phyloP scores from a whole-genome alignment of 306 rosid genomes.

The Canavalia ensiformis region DNA sequence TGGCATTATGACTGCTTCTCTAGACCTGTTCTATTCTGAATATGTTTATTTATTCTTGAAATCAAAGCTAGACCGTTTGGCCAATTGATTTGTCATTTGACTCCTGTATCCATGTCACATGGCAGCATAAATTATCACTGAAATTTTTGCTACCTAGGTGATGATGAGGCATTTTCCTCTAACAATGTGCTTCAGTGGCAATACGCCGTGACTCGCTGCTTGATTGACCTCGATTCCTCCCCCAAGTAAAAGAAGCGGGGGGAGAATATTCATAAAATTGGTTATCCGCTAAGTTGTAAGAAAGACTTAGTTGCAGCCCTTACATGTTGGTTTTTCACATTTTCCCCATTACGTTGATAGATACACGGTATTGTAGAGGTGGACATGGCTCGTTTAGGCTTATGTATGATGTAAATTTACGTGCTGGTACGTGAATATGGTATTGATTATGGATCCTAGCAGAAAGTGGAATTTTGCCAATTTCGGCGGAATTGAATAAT shows the following conservation, averaged over 20 bases:
- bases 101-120: background rate
- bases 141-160: slow-evolving; percentile 1
- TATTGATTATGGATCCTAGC: background rate
- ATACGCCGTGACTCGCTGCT: slow-evolving; percentile 20
- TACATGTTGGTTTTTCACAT: slow-evolving; percentile 3
- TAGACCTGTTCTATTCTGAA: background rate
- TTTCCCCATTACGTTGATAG: background rate
- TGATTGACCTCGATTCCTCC: slow-evolving; percentile 34
- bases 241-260: slow-evolving; percentile 16
- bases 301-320: slow-evolving; percentile 8
- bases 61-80: background rate
- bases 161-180: slow-evolving; percentile 28
- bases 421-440: background rate
- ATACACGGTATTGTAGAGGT: background rate
- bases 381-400: background rate
- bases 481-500: background rate
- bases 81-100: slow-evolving; percentile 26
- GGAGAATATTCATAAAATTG: slow-evolving; percentile 21
- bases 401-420: slow-evolving; percentile 4
- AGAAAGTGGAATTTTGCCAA: background rate
- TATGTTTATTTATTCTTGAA: slow-evolving; percentile 14
- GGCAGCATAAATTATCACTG: slow-evolving; percentile 17
- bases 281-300: slow-evolving; percentile 1
- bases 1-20: slow-evolving; percentile 5
- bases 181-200: slow-evolving; percentile 27